Conservation (phyloP, 2,329 filamentous ascomycete species). For the Raffaelea ambrosiae region DNA sequence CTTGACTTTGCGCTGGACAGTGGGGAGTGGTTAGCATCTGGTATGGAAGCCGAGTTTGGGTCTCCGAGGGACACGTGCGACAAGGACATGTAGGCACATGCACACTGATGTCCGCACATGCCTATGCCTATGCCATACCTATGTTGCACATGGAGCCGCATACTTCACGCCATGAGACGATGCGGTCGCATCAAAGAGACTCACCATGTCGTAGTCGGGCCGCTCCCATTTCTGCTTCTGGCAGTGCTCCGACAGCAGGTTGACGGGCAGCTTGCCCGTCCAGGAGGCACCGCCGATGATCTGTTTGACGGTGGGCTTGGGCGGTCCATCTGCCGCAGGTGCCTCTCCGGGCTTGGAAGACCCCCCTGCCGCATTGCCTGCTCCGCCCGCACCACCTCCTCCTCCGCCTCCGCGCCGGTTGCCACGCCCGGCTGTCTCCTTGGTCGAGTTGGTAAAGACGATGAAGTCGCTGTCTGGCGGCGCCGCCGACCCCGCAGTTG, state of each 20-base stretch:
- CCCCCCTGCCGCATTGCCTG: not conserved
- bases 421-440: constrained; percentile 33
- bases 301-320: constrained; percentile 61
- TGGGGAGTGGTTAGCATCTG: not conserved
- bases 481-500: constrained; percentile 15
- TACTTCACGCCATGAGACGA: too few species aligned
- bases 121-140: too few species aligned
- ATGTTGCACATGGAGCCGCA: too few species aligned
- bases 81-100: too few species aligned
- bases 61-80: too few species aligned
- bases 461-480: constrained; percentile 43
- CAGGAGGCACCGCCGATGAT: constrained; percentile 91
- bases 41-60: too few species aligned
- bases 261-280: constrained; percentile 95
- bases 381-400: not conserved
- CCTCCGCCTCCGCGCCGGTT: constrained; percentile 17
- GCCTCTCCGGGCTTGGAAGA: not conserved
- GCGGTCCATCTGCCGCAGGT: constrained; percentile 27
- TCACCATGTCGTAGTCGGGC: constrained; percentile 79
- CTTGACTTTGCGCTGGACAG: constrained; percentile 47
- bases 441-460: constrained; percentile 49
- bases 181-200: constrained; percentile 14
- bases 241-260: constrained; percentile 87
- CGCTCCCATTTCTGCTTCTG: constrained; percentile 94
- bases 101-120: too few species aligned